Base-by-base conservation (phyloP, 176 grass and related monocot genomes). In the Carex myosuroides region DNA sequence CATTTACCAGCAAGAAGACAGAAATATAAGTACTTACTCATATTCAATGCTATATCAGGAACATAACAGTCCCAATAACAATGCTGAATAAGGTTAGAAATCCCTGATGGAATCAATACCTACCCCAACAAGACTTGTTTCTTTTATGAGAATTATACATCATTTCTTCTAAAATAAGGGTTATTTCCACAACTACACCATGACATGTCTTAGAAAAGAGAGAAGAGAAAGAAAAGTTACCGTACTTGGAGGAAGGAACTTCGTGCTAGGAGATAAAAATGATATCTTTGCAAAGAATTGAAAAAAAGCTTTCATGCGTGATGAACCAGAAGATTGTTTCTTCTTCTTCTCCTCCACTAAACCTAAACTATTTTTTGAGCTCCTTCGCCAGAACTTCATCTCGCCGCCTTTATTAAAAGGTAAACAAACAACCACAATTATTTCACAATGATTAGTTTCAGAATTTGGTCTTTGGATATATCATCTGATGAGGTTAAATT, bases 161-260 rank as follows among this genome's bases (percentile, higher is more conserved):
- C 22, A 18, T 78, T 55, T 32, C 13, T 53, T 53, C 1, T 74
- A 24, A 50, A 72, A 72, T n/a, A 22, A 50, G 37, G 68, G 41
- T 35, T 73, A 50, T n/a, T 46, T 54, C 46, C 29, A 56, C 22
- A 56, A 6, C 4, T 77, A 56, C 72, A 77, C 12, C 48, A 32
- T 56, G 12, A 77, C 52, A 78, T 22, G 60, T 78, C 14, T 57
- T 32, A 57, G 18, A 32, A 85, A 3, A 77, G 20, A 77, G 56
- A 85, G 22, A 59, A 64, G 79, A 79, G 58, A 66, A 62, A 67
- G 80, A 68, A 53, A 83, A 46, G 60, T 83, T 83, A 83, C 58
- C 21, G 39, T 83, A 83, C 81, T 83, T 83, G 81, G 60, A 67
- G 81, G 62, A 41, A 83, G 81, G 42, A 83, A 68, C 60, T 83